Base-by-base conservation (phyloP, 352 stramenopile genomes). In the Pythium rishiriense region DNA sequence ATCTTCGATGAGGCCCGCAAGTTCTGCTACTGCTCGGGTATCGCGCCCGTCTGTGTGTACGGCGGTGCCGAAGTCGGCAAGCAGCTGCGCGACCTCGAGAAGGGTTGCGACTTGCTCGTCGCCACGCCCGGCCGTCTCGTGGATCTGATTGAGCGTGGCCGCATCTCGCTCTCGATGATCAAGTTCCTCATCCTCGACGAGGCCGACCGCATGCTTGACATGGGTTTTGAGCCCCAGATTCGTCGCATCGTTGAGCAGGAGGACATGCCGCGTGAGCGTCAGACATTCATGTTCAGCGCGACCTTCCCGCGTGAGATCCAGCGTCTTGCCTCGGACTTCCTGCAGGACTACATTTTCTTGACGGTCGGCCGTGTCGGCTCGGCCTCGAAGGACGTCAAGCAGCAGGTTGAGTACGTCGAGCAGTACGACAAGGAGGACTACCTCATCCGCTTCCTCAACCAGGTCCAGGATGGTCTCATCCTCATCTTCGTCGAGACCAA, bases 221-320 rank as follows among this genome's bases (percentile, higher is more conserved):
- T 99, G 97, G 98, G 97, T 73, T 99, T 99, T 71, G 97, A 99
- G 76, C 97, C 96, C 22, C 94, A 99, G 78, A 99, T 99, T 72
- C 91, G 97, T 65, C 86, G 94, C 41, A 99, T 99, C 70, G 97
- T 99, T 17, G 93, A 99, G 81, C 88, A 99, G 74, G 91, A 98
- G 66, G 96, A 97, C 70, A 99, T 99, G 96, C 93, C 96, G 6
- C 84, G 76, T 69, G 97, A 99, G 47, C 87, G 97, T 42, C 97
- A 99, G 78, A 99, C 97, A 25, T 99, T 99, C 80, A 99, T 99
- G 97, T 99, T 99, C 74, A 98, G 85, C 72, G 98, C 98, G 2
- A 99, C 98, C n/a, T 99, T 99, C 81, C 97, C 97, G 12, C 82
- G 90, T 24, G 94, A 98, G 68, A 98, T 98, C 62, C 95, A 98